Evolutionary conservation across 2,329 filamentous ascomycete species (phyloP).

Genomic region (Ceratocystiopsis sp.): DNA sequence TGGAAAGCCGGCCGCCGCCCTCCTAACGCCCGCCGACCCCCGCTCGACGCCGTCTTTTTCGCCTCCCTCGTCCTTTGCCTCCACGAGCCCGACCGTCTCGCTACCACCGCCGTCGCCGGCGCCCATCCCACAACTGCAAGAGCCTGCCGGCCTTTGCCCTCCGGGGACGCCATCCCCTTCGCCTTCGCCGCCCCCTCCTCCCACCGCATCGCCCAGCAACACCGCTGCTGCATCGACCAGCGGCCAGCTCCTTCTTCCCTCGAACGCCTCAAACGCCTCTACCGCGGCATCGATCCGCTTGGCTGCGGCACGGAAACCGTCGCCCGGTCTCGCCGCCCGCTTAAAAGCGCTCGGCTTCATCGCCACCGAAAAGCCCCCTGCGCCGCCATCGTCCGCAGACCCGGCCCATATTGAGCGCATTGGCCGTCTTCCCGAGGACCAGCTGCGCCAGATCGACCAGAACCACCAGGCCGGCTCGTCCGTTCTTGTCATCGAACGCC

Average conservation of each 20-base stretch:
- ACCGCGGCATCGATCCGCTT: neutral
- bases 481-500: slow-evolving; percentile 38
- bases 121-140: neutral
- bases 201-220: slow-evolving; percentile 7
- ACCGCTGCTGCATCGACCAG: neutral
- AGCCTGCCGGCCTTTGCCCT: neutral
- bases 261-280: slow-evolving; percentile 1
- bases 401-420: slow-evolving; percentile 26
- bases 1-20: slow-evolving; percentile 4
- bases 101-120: neutral
- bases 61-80: slow-evolving; percentile 17
- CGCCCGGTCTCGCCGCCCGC: slow-evolving; percentile 46
- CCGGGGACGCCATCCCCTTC: neutral
- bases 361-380: slow-evolving; percentile 20
- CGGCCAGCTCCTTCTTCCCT: too few relatives aligned
- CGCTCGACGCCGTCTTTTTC: slow-evolving; percentile 19
- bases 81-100: neutral
- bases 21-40: slow-evolving; percentile 23
- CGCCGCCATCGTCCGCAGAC: slow-evolving; percentile 15
- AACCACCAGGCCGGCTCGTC: slow-evolving; percentile 41
- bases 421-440: slow-evolving; percentile 53
- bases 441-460: slow-evolving; percentile 52
- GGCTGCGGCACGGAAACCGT: slow-evolving; percentile 36
- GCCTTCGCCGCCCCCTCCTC: slow-evolving; percentile 3
- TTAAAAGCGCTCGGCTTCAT: slow-evolving; percentile 49